phyloP scores from a whole-genome alignment of 164 flowering plant species.

The Dillenia suffruticosa region DNA sequence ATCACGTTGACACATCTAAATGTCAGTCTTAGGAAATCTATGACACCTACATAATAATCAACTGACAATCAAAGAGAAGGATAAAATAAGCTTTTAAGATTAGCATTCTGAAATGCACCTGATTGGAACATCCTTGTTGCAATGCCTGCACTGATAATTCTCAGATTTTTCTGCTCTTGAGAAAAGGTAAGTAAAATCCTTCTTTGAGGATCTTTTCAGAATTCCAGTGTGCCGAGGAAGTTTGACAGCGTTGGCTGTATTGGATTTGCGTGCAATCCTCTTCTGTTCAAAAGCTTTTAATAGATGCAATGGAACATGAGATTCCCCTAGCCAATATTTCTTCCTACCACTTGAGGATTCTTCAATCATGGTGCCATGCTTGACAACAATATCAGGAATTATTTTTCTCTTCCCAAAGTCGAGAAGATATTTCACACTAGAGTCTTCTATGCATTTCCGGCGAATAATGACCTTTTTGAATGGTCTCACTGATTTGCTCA shows the following conservation, averaged over 20 bases:
- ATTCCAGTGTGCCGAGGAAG: constrained; percentile 20
- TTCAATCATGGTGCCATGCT: constrained; percentile 57
- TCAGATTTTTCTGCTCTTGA: constrained; percentile 57
- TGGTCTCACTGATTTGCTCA: constrained; percentile 46
- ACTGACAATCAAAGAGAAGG: constrained; percentile 9
- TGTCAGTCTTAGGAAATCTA: too few species aligned
- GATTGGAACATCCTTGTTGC: constrained; percentile 67
- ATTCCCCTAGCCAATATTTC: constrained; percentile 82
- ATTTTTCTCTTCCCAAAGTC: constrained; percentile 93
- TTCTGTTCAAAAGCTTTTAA: constrained; percentile 84
- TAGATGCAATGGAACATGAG: constrained; percentile 79
- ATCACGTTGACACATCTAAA: too few species aligned
- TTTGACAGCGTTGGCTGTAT: constrained; percentile 27
- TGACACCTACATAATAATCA: too few species aligned
- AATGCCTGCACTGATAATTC: constrained; percentile 68
- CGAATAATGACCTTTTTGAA: constrained; percentile 83
- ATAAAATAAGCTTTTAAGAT: not conserved
- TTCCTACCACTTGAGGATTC: constrained; percentile 71
- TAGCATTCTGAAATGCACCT: constrained; percentile 40
- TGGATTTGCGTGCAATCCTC: constrained; percentile 44
- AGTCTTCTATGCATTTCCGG: constrained; percentile 56
- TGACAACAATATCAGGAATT: constrained; percentile 70
- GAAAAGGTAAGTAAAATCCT: constrained; percentile 57
- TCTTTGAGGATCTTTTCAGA: constrained; percentile 27
- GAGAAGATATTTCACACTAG: constrained; percentile 64